phyloP scores from a whole-genome alignment of 2,329 filamentous ascomycete genomes.

The Colletotrichum sp. region DNA sequence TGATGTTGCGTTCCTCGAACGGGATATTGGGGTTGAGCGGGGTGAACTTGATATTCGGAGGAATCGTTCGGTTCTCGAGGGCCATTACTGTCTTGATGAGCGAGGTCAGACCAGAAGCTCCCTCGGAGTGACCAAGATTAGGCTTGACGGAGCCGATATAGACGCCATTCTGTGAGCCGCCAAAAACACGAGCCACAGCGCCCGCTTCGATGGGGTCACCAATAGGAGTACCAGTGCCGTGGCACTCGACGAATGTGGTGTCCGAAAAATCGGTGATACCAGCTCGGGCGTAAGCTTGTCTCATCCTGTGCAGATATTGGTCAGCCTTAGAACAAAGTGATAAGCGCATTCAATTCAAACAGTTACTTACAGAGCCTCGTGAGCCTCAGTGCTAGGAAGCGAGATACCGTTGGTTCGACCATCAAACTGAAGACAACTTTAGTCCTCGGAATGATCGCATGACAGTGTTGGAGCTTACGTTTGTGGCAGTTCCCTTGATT shows the following conservation, averaged over 20 bases:
- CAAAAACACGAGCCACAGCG: conserved; percentile 35
- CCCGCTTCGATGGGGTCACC: conserved; percentile 52
- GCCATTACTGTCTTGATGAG: conserved; percentile 37
- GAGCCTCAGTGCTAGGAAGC: conserved; percentile 38
- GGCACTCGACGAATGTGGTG: conserved; percentile 15
- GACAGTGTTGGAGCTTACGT: neutral
- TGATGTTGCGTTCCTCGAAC: conserved; percentile 21
- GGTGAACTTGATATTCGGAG: conserved; percentile 17
- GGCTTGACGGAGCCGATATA: conserved; percentile 36
- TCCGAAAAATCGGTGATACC: neutral
- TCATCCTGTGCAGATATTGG: neutral
- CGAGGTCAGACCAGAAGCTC: conserved; percentile 31
- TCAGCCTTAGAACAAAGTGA: neutral
- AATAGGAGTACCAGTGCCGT: conserved; percentile 34
- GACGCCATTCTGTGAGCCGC: conserved; percentile 14
- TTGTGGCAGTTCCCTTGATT: conserved; percentile 31
- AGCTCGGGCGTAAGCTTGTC: neutral
- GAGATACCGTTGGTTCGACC: conserved; percentile 40
- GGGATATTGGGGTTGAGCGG: conserved; percentile 12
- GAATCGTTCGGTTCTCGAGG: neutral
- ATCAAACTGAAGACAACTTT: conserved; percentile 25
- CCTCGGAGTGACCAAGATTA: conserved; percentile 42
- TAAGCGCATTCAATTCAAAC: neutral
- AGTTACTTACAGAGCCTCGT: conserved; percentile 34
- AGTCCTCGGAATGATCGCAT: neutral